Conservation (phyloP, 208 protist species). For the Leishmania gerbilli region DNA sequence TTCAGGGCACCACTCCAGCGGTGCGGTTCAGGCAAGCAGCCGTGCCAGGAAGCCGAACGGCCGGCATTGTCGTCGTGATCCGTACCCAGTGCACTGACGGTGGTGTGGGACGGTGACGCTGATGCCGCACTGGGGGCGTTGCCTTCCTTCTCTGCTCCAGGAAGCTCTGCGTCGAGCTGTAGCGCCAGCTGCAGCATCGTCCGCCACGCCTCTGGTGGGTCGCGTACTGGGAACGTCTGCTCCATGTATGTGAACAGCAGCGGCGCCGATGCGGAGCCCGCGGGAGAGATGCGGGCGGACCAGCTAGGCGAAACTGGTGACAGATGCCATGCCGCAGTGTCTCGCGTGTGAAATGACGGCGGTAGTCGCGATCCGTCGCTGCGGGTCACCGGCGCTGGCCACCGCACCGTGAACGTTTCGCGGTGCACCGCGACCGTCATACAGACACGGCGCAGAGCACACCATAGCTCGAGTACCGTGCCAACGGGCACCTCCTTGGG, state of each 20-base stretch:
- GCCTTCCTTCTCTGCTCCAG: not conserved
- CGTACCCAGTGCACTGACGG: not conserved
- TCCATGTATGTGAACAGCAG: constrained; percentile 49
- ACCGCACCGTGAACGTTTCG: constrained; percentile 76
- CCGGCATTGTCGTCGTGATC: not conserved
- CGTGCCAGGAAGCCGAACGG: constrained; percentile 4
- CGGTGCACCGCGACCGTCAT: constrained; percentile 70
- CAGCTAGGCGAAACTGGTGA: constrained; percentile 23
- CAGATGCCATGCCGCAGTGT: not conserved
- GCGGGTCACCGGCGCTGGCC: constrained; percentile 66
- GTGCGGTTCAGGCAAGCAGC: constrained; percentile 23
- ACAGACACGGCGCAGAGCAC: constrained; percentile 63
- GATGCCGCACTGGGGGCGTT: not conserved
- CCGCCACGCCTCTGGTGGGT: constrained; percentile 58
- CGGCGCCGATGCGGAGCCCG: not conserved
- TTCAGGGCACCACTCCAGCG: constrained; percentile 27
- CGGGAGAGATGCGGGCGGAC: not conserved
- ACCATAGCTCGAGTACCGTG: constrained; percentile 64
- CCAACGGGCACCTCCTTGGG: constrained; percentile 19
- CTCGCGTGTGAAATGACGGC: not conserved
- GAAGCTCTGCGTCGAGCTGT: constrained; percentile 47
- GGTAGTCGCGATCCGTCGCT: constrained; percentile 40
- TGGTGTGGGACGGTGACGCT: not conserved
- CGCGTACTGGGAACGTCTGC: constrained; percentile 66
- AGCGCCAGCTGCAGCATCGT: constrained; percentile 68